These are phyloP conservation scores for Trichoderma harzianum DNA, from an alignment of 2,329 filamentous ascomycete species.

Conservation along the genomic window DNA sequence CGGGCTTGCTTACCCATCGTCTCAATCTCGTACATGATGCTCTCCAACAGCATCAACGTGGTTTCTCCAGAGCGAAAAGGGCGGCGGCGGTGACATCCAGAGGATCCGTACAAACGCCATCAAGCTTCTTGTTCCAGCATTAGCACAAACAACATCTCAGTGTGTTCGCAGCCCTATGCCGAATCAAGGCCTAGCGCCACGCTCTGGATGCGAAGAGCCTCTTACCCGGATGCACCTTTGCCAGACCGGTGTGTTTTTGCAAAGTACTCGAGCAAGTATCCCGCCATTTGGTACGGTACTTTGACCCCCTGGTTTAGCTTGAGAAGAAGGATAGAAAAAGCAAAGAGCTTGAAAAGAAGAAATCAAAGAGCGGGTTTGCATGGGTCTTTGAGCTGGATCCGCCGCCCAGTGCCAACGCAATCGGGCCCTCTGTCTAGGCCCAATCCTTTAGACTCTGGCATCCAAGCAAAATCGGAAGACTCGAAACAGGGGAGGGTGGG, in stretches of 20 bases:
- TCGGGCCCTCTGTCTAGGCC: neutral
- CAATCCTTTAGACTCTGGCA: neutral
- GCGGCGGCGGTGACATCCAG: neutral
- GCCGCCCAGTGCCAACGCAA: neutral
- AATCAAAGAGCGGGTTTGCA: neutral
- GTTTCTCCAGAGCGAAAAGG: neutral
- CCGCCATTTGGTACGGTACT: neutral
- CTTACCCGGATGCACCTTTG: slow-evolving; percentile 11
- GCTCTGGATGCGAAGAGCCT: slow-evolving; percentile 5
- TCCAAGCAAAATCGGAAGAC: neutral
- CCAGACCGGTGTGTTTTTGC: neutral
- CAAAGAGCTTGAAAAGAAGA: neutral
- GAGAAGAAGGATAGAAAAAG: neutral
- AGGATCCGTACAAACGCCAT: neutral
- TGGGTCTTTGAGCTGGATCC: neutral
- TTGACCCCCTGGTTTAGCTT: neutral
- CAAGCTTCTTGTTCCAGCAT: slow-evolving; percentile 10
- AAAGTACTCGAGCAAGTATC: neutral
- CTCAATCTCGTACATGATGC: neutral
- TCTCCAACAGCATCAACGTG: neutral
- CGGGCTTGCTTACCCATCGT: neutral
- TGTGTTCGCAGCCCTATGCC: neutral
- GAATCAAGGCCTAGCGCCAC: slow-evolving; percentile 3
- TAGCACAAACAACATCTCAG: neutral
- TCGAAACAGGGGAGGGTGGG: neutral